phyloP scores from a whole-genome alignment of 179 eudicot species.

The Camellia oleifera region DNA sequence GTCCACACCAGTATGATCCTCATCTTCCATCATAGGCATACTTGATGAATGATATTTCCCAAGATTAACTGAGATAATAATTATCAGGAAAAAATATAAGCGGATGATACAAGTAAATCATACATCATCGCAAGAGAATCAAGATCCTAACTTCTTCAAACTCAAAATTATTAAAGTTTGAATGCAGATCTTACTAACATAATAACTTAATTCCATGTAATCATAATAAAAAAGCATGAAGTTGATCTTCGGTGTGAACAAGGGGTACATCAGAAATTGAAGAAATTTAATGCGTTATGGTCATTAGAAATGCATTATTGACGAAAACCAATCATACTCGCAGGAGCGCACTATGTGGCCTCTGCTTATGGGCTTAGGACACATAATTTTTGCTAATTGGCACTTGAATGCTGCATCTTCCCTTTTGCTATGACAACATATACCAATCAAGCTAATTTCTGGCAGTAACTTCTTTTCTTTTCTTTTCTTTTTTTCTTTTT shows the following conservation, averaged over 20 bases:
- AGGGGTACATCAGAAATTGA: not conserved
- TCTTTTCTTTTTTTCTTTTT: too few species aligned
- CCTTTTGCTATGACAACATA: not conserved
- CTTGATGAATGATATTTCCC: conserved; percentile 54
- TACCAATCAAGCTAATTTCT: conserved; percentile 3
- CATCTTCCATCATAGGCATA: conserved; percentile 40
- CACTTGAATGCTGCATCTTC: not conserved
- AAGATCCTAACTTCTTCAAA: conserved; percentile 4
- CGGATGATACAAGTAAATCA: not conserved
- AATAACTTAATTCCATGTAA: not conserved
- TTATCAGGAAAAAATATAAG: not conserved
- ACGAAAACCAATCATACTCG: not conserved
- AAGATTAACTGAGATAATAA: conserved; percentile 50
- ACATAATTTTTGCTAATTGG: not conserved
- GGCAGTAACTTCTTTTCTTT: not conserved
- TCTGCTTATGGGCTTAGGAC: not conserved
- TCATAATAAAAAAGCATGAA: not conserved
- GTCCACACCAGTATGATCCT: conserved; percentile 25
- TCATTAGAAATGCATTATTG: not conserved
- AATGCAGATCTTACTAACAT: not conserved
- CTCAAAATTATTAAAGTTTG: not conserved
- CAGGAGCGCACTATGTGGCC: not conserved
- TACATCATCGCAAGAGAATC: not conserved
- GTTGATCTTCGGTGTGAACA: not conserved
- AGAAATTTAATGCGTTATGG: not conserved